Conservation (phyloP, 1,139 yeast genomes). For the Yarrowia galli region DNA sequence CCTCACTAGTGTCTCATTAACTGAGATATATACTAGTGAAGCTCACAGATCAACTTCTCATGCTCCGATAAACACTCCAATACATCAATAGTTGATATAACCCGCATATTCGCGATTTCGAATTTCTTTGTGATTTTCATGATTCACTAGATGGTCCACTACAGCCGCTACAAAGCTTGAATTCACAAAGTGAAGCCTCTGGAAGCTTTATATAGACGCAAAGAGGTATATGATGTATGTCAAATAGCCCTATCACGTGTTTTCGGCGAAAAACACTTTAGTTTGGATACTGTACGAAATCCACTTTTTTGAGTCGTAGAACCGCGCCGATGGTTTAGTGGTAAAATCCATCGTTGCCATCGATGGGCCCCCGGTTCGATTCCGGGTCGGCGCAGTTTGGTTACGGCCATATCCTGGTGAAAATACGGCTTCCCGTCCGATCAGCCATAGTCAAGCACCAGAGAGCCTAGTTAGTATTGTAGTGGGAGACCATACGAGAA, state of each 20-base stretch:
- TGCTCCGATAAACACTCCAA: no score
- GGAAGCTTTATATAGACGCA: no score
- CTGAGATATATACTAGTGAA: no score
- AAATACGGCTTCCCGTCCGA: slow-evolving; percentile 37
- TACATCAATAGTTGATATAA: no score
- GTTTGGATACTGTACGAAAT: not conserved
- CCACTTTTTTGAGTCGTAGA: no score
- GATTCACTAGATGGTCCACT: no score
- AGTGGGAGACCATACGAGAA: slow-evolving; percentile 37
- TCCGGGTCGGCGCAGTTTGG: slow-evolving; percentile 36
- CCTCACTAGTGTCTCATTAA: no score
- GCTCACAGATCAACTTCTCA: no score
- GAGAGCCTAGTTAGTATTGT: slow-evolving; percentile 36
- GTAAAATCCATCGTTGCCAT: slow-evolving; percentile 36
- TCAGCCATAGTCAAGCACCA: slow-evolving; percentile 37
- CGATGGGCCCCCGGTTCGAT: slow-evolving; percentile 38
- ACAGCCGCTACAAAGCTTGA: not conserved
- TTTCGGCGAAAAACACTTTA: not conserved
- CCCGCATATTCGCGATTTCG: not conserved
- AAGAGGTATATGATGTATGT: not conserved
- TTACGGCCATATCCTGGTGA: slow-evolving; percentile 37
- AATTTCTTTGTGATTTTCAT: no score
- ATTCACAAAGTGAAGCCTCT: no score
- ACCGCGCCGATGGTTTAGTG: slow-evolving; percentile 34
- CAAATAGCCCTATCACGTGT: not conserved